phyloP scores from a whole-genome alignment of 2,329 filamentous ascomycete genomes.

The Fusarium sp. region DNA sequence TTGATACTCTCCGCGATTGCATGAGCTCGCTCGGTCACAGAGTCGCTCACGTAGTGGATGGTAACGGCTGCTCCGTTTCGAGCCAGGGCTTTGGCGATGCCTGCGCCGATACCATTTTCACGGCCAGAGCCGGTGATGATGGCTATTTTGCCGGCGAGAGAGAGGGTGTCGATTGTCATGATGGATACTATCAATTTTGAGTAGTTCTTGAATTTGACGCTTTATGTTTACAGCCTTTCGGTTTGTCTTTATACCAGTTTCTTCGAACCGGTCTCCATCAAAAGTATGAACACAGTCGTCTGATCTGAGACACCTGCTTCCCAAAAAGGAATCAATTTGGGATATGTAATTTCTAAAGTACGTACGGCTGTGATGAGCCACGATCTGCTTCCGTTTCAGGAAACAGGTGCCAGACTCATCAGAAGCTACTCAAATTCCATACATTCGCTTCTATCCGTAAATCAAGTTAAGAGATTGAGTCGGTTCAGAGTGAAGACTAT shows the following conservation, averaged over 20 bases:
- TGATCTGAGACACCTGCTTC: background rate
- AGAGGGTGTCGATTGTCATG: slow-evolving; percentile 54
- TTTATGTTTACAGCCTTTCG: background rate
- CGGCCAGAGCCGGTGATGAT: slow-evolving; percentile 60
- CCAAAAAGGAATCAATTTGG: no score
- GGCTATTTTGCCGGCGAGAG: slow-evolving; percentile 56
- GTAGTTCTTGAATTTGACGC: no score
- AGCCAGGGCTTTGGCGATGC: slow-evolving; percentile 55
- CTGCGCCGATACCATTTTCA: slow-evolving; percentile 59
- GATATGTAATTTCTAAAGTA: no score
- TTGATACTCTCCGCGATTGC: slow-evolving; percentile 49
- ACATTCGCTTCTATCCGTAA: background rate
- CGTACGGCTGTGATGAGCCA: no score
- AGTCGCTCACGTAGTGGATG: slow-evolving; percentile 56
- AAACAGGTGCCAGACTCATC: background rate
- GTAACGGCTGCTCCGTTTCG: slow-evolving; percentile 57
- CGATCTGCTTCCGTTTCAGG: background rate
- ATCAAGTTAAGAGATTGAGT: background rate
- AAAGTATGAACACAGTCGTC: no score
- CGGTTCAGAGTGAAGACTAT: background rate
- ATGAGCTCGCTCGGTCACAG: slow-evolving; percentile 48
- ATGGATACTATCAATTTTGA: background rate
- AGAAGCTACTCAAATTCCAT: no score
- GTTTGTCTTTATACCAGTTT: background rate
- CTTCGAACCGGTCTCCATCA: no score